phyloP scores from a whole-genome alignment of 768 basidiomycete species.

The Sarcodon sp. region DNA sequence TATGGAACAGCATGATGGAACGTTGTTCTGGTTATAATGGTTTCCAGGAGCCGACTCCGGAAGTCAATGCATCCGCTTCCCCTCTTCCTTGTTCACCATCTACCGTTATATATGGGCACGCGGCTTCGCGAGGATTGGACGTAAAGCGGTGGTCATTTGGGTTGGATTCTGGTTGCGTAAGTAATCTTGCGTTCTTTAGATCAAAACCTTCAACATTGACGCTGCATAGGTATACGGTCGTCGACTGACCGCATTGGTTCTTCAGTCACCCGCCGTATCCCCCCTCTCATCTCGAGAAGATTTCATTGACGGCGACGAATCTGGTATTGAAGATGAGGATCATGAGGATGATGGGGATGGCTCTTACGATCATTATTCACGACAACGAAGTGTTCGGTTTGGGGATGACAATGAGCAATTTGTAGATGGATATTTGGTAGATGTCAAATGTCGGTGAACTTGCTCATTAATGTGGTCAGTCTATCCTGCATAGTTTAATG shows the following conservation, averaged over 20 bases:
- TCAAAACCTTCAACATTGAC: conserved; percentile 3
- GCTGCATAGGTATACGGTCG: conserved; percentile 39
- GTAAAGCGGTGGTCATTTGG: conserved; percentile 77
- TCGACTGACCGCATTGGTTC: conserved; percentile 54
- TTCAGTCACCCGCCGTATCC: conserved; percentile 17
- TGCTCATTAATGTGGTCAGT: no score
- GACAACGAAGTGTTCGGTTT: no score
- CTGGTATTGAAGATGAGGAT: no score
- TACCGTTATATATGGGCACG: conserved; percentile 82
- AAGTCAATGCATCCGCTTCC: not conserved
- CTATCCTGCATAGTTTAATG: no score
- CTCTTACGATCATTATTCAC: no score
- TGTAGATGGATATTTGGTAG: no score
- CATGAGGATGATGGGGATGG: no score
- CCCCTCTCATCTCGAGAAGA: no score
- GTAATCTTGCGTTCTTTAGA: conserved; percentile 12
- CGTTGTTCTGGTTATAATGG: conserved; percentile 34
- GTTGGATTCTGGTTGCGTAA: conserved; percentile 78
- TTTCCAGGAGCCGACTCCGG: no score
- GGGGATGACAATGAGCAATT: no score
- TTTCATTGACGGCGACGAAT: no score
- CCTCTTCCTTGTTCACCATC: conserved; percentile 53
- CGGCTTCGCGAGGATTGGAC: conserved; percentile 69
- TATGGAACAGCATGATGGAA: conserved; percentile 61
- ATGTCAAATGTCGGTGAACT: no score